A percentile compares a stretch with the other conserved stretches of the same genome.
Conservation (phyloP, 78 protist genomes). For the Tieghemostelium lacteum region DNA sequence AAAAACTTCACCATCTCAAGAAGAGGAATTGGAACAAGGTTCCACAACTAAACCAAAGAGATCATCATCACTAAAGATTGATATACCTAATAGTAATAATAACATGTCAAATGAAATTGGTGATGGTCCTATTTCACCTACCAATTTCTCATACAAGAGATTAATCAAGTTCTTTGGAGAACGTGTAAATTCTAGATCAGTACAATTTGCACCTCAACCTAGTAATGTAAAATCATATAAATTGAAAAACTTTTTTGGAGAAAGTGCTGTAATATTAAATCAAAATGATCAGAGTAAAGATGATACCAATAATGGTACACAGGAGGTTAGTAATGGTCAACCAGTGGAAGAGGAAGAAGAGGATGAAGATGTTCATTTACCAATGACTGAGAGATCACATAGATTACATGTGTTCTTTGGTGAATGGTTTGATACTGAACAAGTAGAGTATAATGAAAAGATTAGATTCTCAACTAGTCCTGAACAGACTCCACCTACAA, state of each 20-base stretch:
- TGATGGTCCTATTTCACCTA: neutral
- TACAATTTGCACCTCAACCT: constrained; percentile 53
- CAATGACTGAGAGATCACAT: constrained; percentile 37
- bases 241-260: constrained; percentile 44
- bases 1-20: neutral
- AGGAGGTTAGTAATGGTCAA: neutral
- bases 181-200: constrained; percentile 7
- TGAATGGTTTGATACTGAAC: constrained; percentile 65
- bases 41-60: neutral
- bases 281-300: neutral
- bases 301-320: neutral
- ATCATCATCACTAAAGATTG: neutral
- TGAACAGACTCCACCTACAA: neutral
- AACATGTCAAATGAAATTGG: no score
- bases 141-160: constrained; percentile 10
- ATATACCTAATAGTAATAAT: neutral
- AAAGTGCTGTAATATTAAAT: neutral
- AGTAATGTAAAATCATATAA: constrained; percentile 47
- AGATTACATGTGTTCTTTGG: constrained; percentile 62
- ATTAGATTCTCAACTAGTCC: constrained; percentile 28
- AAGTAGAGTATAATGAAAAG: constrained; percentile 64
- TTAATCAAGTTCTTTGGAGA: constrained; percentile 74
- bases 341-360: neutral
- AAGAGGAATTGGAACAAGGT: neutral
- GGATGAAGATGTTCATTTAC: neutral